Evolutionary conservation across 176 grass and related monocot genomes (phyloP), one percentile per base, ranked within the genome.

Genomic region (Bonia amplexicaulis): DNA sequence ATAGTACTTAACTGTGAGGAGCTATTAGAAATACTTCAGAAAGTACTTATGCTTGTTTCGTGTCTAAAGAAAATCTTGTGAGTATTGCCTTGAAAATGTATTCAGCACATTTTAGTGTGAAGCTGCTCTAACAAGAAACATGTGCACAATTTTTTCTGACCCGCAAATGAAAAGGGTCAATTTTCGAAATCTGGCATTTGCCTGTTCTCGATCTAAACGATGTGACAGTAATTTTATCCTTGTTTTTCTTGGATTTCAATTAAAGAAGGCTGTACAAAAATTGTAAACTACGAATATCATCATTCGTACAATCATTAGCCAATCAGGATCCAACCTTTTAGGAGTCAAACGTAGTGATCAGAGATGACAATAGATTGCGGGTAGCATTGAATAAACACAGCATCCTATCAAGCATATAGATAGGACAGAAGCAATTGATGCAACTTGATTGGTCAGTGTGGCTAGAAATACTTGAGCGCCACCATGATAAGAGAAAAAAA

Each of bases 311-410:
- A 76, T 4, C 44, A 69, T 60, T 3, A 27, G 53, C 63, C 71
- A 76, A 82, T 82, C 51, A 82, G 48, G 51, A 87, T 40, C 60
- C 62, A 82, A 11, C 14, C 61, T 59, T 49, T 7, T 51, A 4
- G 64, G 62, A 69, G 48, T 13, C 25, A 5, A 84, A 55, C n/a
- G 35, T 14, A 19, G 16, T 71, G 54, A 27, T 66, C 12, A 8
- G 54, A 12, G 14, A 33, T 27, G 39, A 14, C 20, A n/a, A 59
- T 62, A 52, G 52, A 44, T 39, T 39, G 53, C 49, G 0, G 73
- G 72, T 78, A 40, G 64, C 64, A 23, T 7, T 42, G 19, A 79
- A 52, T 65, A 62, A 49, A 60, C 12, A 13, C 53, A 25, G 25
- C 31, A 9, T 48, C 55, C 57, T 39, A 39, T 75, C 65, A 84